A percentile compares a stretch with the other conserved stretches of the same genome.
phyloP scores from a whole-genome alignment of 2,329 filamentous ascomycete genomes.

The Alternaria angustiovoidea region DNA sequence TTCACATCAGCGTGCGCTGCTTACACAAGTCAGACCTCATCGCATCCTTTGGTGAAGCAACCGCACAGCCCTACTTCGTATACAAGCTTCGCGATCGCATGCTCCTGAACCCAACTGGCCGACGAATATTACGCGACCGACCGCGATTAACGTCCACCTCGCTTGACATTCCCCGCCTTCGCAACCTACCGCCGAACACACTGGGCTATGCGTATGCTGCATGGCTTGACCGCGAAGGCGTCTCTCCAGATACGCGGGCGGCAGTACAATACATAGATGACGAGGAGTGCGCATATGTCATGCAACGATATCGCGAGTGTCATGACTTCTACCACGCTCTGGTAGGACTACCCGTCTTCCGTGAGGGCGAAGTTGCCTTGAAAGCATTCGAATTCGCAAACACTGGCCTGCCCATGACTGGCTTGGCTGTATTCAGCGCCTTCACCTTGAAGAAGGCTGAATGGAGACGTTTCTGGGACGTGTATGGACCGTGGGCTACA shows the following conservation, averaged over 20 bases:
- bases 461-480: constrained; percentile 71
- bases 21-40: constrained; percentile 74
- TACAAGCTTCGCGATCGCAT: constrained; percentile 89
- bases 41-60: constrained; percentile 91
- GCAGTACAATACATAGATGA: constrained; percentile 90
- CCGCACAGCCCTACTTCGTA: constrained; percentile 94
- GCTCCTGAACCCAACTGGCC: constrained; percentile 83
- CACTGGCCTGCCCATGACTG: constrained; percentile 94
- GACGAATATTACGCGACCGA: constrained; percentile 87
- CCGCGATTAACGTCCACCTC: constrained; percentile 83
- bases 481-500: constrained; percentile 91
- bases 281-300: constrained; percentile 95
- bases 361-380: constrained; percentile 97
- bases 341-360: constrained; percentile 85
- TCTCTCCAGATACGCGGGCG: constrained; percentile 87
- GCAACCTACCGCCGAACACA: constrained; percentile 73
- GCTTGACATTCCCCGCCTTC: constrained; percentile 73
- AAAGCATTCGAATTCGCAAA: constrained; percentile 98
- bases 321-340: constrained; percentile 98
- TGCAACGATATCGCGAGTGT: constrained; percentile 96
- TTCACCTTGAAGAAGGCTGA: constrained; percentile 70
- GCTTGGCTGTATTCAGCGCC: constrained; percentile 78
- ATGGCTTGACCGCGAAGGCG: constrained; percentile 94
- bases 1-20: neutral
- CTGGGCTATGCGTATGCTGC: constrained; percentile 83